Evolutionary conservation across 2,329 filamentous ascomycete species (phyloP), one percentile per base, ranked within the genome.

Genomic region (Fusarium sp.): DNA sequence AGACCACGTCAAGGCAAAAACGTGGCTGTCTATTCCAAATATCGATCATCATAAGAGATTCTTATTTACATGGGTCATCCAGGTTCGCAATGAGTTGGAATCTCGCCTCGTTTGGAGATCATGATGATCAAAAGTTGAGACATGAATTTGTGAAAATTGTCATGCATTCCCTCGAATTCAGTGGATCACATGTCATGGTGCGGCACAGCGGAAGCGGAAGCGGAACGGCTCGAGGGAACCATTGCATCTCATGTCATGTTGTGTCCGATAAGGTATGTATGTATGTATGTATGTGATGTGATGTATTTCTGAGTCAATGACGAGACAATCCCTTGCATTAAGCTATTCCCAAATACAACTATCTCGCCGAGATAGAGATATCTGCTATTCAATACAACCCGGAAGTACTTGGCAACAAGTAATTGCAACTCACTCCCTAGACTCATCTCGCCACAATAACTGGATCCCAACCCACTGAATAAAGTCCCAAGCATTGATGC

Each of bases 201-300:
- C 49, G 70, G 66, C 70, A 69, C 70, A 60, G 70, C 52, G 65
- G 61, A 40, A 32, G 54, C 40, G 32, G 54, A 28, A 53, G 64
- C 64, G 64, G 64, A 59, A 73, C 65, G 70, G 70, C 65, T 60
- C 70, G 69, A 72, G 32, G 54, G 35, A 64, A n/a, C 35, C 32
- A 54, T 53, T 42, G 28, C 47, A 43, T 21, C n/a, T 30, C 62
- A 46, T n/a, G 53, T 46, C 52, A 59, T 37, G 52, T 33, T 28
- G 44, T n/a, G 40, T 40, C 42, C 12, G 28, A 42, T 28, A 25
- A 33, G 21, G 35, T 28, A 40, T 18, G 50, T 21, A 25, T 15
- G 28, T n/a, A 50, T 18, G 30, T 10, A 19, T 32, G 21, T 32
- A 52, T 50, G 23, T 28, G 42, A 44, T 46, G 30, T 10, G 43